These are phyloP conservation scores for Prototheca cutis DNA, from an alignment of 163 green algal species.

Conservation along the genomic window DNA sequence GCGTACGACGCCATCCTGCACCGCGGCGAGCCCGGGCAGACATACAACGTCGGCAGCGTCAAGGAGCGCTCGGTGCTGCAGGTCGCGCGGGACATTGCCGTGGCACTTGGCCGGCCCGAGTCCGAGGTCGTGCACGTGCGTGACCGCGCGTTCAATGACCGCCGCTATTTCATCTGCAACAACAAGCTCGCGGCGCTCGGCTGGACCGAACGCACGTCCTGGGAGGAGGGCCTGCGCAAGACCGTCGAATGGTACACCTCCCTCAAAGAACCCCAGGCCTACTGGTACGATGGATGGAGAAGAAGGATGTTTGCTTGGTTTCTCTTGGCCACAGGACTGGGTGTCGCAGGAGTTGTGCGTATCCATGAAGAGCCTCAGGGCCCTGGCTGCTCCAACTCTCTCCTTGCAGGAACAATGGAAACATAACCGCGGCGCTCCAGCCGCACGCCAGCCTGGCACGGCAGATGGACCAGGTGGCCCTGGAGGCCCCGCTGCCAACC, in stretches of 20 bases:
- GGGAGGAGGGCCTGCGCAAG: constrained; percentile 77
- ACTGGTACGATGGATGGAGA: too few relatives aligned
- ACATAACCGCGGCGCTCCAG: constrained; percentile 28
- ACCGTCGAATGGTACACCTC: constrained; percentile 82
- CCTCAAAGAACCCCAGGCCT: constrained; percentile 22
- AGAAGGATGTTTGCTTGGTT: too few relatives aligned
- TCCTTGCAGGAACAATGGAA: constrained; percentile 42
- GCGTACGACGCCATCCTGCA: constrained; percentile 83
- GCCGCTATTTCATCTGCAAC: constrained; percentile 84
- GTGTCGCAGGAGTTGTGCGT: too few relatives aligned
- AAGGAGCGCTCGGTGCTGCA: constrained; percentile 81
- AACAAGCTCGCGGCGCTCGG: constrained; percentile 79
- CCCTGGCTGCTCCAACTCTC: too few relatives aligned
- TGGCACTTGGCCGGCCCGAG: constrained; percentile 15
- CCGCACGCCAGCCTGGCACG: constrained; percentile 3
- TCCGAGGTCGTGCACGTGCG: constrained; percentile 62
- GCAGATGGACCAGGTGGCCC: not conserved
- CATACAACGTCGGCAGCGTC: constrained; percentile 96
- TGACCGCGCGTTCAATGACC: constrained; percentile 91
- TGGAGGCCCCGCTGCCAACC: too few relatives aligned
- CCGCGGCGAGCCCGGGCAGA: constrained; percentile 47
- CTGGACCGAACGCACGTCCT: constrained; percentile 72
- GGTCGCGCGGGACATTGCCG: constrained; percentile 67
- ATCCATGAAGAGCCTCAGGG: too few relatives aligned
- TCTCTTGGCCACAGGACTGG: too few relatives aligned